phyloP scores from a whole-genome alignment of 1,284 basidiomycete genomes.

The Sphagnurus paluster region DNA sequence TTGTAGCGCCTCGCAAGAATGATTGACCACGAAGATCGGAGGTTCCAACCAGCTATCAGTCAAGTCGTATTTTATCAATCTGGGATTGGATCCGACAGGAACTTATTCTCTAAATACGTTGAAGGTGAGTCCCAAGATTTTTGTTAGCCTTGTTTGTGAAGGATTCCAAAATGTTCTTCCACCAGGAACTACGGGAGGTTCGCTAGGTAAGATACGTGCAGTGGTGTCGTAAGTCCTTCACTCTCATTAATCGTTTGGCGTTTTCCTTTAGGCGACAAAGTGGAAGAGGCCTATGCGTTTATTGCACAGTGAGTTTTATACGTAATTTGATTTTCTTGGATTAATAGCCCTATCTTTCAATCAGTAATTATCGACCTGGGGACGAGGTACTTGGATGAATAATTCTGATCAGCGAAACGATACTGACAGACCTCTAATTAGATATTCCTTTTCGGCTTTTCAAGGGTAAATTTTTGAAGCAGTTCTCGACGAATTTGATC shows the following conservation, averaged over 20 bases:
- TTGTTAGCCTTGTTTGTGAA: not conserved
- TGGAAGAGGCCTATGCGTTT: slow-evolving; percentile 73
- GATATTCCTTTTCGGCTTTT: slow-evolving; percentile 79
- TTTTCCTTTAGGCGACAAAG: slow-evolving; percentile 52
- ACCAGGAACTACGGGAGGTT: slow-evolving; percentile 59
- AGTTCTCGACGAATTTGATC: slow-evolving; percentile 4
- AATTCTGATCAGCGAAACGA: not conserved
- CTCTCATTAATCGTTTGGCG: not conserved
- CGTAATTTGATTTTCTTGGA: not conserved
- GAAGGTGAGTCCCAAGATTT: slow-evolving; percentile 43
- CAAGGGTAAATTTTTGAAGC: slow-evolving; percentile 42
- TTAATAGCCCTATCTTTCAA: not conserved
- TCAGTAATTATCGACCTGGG: slow-evolving; percentile 64
- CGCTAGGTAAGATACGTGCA: slow-evolving; percentile 44
- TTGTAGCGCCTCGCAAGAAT: slow-evolving; percentile 49
- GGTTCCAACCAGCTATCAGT: slow-evolving; percentile 46
- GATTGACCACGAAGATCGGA: slow-evolving; percentile 56
- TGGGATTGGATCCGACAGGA: slow-evolving; percentile 65
- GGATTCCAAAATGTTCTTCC: not conserved
- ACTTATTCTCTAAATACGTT: slow-evolving; percentile 54
- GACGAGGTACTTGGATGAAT: slow-evolving; percentile 53
- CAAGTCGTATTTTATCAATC: slow-evolving; percentile 73
- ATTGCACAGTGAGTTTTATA: slow-evolving; percentile 63
- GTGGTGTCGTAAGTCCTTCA: not conserved
- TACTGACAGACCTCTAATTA: slow-evolving; percentile 19